Percentiles rank a stretch among this genome's conserved stretches.
phyloP scores from a whole-genome alignment of 129 eudicot species.

The Calendula officinalis region DNA sequence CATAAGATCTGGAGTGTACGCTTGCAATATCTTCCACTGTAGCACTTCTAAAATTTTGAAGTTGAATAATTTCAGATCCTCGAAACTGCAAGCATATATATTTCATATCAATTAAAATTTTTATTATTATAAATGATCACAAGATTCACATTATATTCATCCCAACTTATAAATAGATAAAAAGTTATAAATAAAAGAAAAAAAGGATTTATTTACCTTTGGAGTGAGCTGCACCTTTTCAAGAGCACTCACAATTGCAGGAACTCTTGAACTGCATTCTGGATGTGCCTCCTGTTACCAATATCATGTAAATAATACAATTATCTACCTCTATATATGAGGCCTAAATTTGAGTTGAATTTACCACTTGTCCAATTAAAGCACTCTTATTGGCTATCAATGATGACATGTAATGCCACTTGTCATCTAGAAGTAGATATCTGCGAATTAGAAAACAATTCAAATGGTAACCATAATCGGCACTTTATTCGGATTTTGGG shows the following conservation, averaged over 20 bases:
- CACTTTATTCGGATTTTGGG: too few species aligned
- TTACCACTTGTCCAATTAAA: too few species aligned
- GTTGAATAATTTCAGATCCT: constrained; percentile 71
- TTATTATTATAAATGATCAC: constrained; percentile 1
- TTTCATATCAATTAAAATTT: constrained; percentile 17
- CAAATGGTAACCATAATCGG: too few species aligned
- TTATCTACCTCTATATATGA: too few species aligned
- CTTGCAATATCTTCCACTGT: constrained; percentile 68
- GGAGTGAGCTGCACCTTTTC: constrained; percentile 74
- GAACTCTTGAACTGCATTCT: constrained; percentile 89
- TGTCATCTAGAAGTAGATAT: too few species aligned
- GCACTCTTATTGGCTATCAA: too few species aligned
- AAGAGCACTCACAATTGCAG: constrained; percentile 76
- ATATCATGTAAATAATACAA: constrained; percentile 14
- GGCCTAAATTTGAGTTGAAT: too few species aligned
- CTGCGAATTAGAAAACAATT: too few species aligned
- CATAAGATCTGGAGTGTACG: constrained; percentile 81
- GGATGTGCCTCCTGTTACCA: constrained; percentile 82
- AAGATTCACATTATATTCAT: not conserved
- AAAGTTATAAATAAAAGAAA: not conserved
- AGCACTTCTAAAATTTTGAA: constrained; percentile 59
- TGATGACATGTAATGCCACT: too few species aligned
- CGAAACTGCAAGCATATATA: constrained; percentile 54
- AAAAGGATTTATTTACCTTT: constrained; percentile 41
- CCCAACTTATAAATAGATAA: not conserved